phyloP scores from a whole-genome alignment of 2,329 filamentous ascomycete genomes.

The Colletotrichum limetticola region DNA sequence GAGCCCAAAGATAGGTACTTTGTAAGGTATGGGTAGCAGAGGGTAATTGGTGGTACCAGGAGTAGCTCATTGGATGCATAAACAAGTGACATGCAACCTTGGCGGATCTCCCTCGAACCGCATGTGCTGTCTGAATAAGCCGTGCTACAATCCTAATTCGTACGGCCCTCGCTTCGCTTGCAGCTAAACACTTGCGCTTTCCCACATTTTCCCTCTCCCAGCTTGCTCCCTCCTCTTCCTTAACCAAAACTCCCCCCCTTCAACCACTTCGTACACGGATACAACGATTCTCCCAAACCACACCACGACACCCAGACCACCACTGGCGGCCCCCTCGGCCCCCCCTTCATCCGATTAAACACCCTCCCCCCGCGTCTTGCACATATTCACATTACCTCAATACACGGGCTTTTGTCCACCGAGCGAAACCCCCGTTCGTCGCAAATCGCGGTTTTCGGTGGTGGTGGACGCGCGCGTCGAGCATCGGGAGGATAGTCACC shows the following conservation, averaged over 20 bases:
- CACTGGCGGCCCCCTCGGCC: neutral
- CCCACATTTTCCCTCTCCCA: constrained; percentile 14
- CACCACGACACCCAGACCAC: neutral
- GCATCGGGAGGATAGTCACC: neutral
- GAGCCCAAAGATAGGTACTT: neutral
- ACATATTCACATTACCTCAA: constrained; percentile 9
- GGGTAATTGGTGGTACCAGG: neutral
- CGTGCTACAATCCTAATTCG: neutral
- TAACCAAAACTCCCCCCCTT: constrained; percentile 26
- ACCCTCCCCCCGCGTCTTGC: constrained; percentile 1
- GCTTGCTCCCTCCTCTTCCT: constrained; percentile 29
- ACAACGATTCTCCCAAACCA: constrained; percentile 34
- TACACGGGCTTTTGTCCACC: neutral
- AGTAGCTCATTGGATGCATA: constrained; percentile 17
- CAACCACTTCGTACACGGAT: constrained; percentile 20
- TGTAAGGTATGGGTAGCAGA: too few species aligned
- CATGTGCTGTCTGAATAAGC: neutral
- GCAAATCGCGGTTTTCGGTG: neutral
- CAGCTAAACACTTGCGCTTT: constrained; percentile 25
- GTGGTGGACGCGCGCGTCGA: constrained; percentile 5
- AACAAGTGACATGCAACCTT: constrained; percentile 24
- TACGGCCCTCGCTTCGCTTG: constrained; percentile 10
- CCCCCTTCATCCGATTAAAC: constrained; percentile 17
- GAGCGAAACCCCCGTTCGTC: neutral
- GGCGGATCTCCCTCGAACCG: neutral